These are phyloP conservation scores for Pisolithus sp. DNA, from an alignment of 768 basidiomycete species.

Conservation along the genomic window DNA sequence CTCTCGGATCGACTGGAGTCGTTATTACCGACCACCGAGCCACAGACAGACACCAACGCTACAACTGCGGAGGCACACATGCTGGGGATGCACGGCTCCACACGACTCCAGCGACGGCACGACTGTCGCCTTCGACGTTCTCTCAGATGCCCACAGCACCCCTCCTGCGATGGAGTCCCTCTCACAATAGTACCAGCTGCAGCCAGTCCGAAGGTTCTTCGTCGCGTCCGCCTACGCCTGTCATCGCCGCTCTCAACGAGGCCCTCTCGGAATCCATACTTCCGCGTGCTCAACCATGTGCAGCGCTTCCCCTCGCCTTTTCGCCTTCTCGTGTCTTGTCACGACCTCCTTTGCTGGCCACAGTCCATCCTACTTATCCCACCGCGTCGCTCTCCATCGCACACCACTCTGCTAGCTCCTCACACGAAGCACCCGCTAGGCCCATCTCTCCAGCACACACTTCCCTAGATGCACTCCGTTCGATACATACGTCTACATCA, in stretches of 20 bases:
- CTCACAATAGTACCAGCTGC: conserved; percentile 1
- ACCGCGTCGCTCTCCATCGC: conserved; percentile 50
- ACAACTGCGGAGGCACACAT: neutral
- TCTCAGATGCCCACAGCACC: conserved; percentile 8
- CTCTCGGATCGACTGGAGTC: neutral
- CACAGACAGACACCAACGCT: neutral
- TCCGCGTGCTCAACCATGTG: conserved; percentile 38
- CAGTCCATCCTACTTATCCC: conserved; percentile 55
- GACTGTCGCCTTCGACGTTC: conserved; percentile 8
- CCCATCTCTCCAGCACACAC: conserved; percentile 28
- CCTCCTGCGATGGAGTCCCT: conserved; percentile 11
- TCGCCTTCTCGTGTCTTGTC: conserved; percentile 26
- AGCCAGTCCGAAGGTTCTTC: neutral
- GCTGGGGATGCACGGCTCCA: neutral
- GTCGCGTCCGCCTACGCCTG: conserved; percentile 32
- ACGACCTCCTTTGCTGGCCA: conserved; percentile 48
- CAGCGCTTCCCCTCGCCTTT: conserved; percentile 35
- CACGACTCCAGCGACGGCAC: conserved; percentile 7
- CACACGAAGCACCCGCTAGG: conserved; percentile 15
- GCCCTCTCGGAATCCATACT: conserved; percentile 37
- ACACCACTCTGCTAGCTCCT: conserved; percentile 13
- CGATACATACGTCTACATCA: conserved; percentile 26
- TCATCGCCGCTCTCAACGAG: conserved; percentile 37
- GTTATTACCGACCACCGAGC: neutral
- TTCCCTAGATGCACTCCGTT: conserved; percentile 56